A percentile compares a stretch with the other conserved stretches of the same genome.
Conservation (phyloP, 108 stramenopile species). For the Poteriospumella lacustris region DNA sequence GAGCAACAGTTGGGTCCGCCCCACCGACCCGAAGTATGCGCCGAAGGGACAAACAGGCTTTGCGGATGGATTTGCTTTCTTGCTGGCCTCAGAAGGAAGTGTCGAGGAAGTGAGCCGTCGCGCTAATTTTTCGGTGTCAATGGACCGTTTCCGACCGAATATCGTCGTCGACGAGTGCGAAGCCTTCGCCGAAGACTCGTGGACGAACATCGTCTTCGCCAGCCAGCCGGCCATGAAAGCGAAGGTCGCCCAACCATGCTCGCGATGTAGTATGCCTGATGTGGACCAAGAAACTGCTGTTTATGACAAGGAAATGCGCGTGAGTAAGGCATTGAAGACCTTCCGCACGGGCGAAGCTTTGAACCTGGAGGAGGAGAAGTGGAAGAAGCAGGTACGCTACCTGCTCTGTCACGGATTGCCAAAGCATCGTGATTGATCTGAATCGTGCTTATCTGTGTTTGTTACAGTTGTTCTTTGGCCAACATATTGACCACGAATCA, state of each 20-base stretch:
- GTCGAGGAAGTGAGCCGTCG: constrained; percentile 52
- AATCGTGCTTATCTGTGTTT: too few species aligned
- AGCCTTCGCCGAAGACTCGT: constrained; percentile 49
- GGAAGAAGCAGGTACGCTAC: constrained; percentile 38
- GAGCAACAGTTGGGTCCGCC: constrained; percentile 39
- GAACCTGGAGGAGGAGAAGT: constrained; percentile 29
- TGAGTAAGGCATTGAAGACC: constrained; percentile 30
- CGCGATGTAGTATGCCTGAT: constrained; percentile 51
- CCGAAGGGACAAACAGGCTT: constrained; percentile 42
- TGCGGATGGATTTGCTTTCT: constrained; percentile 55
- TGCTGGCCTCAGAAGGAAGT: constrained; percentile 44
- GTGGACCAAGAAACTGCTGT: constrained; percentile 45
- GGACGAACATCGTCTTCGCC: constrained; percentile 33
- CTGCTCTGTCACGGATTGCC: too few species aligned
- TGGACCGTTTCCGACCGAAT: constrained; percentile 61
- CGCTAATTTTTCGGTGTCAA: constrained; percentile 34
- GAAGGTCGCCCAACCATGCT: constrained; percentile 52
- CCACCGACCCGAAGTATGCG: constrained; percentile 38
- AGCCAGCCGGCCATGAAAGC: constrained; percentile 2
- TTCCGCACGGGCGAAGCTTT: constrained; percentile 48
- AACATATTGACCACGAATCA: constrained; percentile 43
- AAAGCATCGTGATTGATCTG: too few species aligned
- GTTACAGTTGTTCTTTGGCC: constrained; percentile 52
- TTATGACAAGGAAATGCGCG: neutral
- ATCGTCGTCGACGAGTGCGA: constrained; percentile 47